A percentile compares a stretch with the other conserved stretches of the same genome.
Conservation (phyloP, 306 rosid genomes). For the Quercus aquifolioides region DNA sequence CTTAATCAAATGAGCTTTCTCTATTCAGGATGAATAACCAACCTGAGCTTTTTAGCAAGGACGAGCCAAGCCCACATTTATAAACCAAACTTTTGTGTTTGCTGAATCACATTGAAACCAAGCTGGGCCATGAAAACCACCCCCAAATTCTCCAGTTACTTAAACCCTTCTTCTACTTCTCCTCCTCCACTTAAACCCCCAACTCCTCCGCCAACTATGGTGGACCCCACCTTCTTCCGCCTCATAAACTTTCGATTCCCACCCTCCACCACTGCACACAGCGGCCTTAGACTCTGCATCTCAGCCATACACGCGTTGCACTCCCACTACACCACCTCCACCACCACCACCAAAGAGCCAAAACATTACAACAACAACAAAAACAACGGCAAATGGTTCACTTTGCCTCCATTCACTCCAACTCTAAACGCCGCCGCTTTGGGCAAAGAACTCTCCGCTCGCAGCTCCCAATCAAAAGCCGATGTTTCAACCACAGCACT, state of each 20-base stretch:
- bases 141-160: neutral
- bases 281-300: neutral
- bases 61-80: neutral
- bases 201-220: constrained; percentile 2
- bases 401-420: constrained; percentile 57
- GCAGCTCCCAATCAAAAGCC: neutral
- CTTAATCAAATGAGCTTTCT: too few species aligned
- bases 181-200: neutral
- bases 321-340: constrained; percentile 15
- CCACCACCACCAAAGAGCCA: neutral
- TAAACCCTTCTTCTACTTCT: neutral
- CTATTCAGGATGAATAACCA: too few species aligned
- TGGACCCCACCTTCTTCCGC: constrained; percentile 21
- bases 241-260: constrained; percentile 21
- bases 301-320: constrained; percentile 3
- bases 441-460: constrained; percentile 26
- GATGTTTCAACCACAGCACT: constrained; percentile 46
- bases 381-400: constrained; percentile 44
- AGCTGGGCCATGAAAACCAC: too few species aligned
- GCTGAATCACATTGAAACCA: neutral
- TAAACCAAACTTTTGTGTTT: too few species aligned
- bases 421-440: constrained; percentile 27
- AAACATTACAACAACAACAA: neutral
- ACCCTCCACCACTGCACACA: neutral
- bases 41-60: too few species aligned